These are phyloP conservation scores for Penicillium ochrochloron DNA, from an alignment of 495 filamentous ascomycete genomes.

Conservation along the genomic window DNA sequence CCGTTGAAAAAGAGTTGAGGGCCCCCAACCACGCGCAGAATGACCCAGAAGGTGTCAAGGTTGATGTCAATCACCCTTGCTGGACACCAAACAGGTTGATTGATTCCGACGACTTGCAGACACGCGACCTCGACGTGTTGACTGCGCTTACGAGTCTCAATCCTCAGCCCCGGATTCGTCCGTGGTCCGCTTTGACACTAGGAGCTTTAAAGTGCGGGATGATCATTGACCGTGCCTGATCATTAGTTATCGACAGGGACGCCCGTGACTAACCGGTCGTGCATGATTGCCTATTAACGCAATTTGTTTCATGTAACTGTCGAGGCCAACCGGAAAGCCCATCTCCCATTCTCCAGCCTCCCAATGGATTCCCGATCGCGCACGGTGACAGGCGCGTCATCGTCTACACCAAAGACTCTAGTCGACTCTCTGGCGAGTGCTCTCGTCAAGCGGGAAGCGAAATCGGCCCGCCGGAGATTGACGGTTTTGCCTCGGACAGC, in stretches of 20 bases:
- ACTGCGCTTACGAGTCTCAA: not conserved
- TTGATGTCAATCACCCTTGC: not conserved
- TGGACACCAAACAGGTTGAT: not conserved
- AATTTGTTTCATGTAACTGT: not conserved
- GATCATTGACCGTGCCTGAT: conserved; percentile 15
- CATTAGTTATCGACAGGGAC: conserved; percentile 3
- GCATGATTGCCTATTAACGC: not conserved
- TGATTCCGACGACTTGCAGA: not conserved
- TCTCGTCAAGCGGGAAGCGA: conserved; percentile 46
- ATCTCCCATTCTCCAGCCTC: not conserved
- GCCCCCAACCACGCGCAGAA: conserved; percentile 17
- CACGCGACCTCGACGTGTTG: not conserved
- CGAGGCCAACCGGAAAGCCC: not conserved
- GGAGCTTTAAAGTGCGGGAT: conserved; percentile 23
- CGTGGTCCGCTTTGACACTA: conserved; percentile 16
- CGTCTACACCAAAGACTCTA: conserved; percentile 30
- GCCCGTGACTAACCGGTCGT: conserved; percentile 16
- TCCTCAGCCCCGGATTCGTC: conserved; percentile 18
- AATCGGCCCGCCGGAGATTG: conserved; percentile 51
- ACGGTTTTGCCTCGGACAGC: conserved; percentile 40
- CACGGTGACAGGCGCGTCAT: not conserved
- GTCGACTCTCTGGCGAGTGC: conserved; percentile 41
- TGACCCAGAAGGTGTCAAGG: not conserved
- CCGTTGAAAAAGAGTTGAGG: conserved; percentile 22
- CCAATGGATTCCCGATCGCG: conserved; percentile 7